phyloP scores from a whole-genome alignment of 2,329 filamentous ascomycete species.

The Aspergillus oerlinghausenensis region DNA sequence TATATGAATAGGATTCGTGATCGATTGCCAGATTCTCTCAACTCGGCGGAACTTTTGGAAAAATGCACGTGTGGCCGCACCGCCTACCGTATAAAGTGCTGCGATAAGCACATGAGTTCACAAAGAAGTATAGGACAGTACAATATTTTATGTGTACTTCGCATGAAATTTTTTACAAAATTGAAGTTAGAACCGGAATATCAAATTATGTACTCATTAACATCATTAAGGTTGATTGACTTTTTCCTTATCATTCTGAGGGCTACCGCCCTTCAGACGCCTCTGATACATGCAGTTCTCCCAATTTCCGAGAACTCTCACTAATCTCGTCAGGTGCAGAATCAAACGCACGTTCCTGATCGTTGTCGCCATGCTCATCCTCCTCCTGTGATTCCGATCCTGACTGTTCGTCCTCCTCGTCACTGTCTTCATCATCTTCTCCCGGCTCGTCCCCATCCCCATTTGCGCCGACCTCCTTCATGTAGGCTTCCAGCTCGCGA shows the following conservation, averaged over 20 bases:
- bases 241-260: slow-evolving; percentile 1
- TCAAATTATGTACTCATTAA: slow-evolving; percentile 1
- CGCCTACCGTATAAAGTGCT: slow-evolving; percentile 24
- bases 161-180: background rate
- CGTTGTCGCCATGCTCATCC: slow-evolving; percentile 20
- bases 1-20: background rate
- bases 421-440: slow-evolving; percentile 37
- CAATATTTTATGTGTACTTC: background rate
- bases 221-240: slow-evolving; percentile 26
- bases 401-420: slow-evolving; percentile 24
- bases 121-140: background rate
- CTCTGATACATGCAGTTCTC: slow-evolving; percentile 30
- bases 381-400: slow-evolving; percentile 32
- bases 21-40: slow-evolving; percentile 1
- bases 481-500: slow-evolving; percentile 86
- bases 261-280: slow-evolving; percentile 11
- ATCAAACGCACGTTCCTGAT: background rate
- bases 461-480: slow-evolving; percentile 65
- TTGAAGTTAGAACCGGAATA: background rate
- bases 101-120: background rate
- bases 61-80: slow-evolving; percentile 35
- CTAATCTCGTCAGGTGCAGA: slow-evolving; percentile 11
- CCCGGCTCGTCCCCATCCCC: slow-evolving; percentile 44
- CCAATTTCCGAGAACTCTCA: slow-evolving; percentile 27
- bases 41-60: slow-evolving; percentile 26